Percentiles rank a stretch among this genome's conserved stretches.
Evolutionary conservation across 2,329 filamentous ascomycete species (phyloP).

Genomic region (Aspergillus sp.): DNA sequence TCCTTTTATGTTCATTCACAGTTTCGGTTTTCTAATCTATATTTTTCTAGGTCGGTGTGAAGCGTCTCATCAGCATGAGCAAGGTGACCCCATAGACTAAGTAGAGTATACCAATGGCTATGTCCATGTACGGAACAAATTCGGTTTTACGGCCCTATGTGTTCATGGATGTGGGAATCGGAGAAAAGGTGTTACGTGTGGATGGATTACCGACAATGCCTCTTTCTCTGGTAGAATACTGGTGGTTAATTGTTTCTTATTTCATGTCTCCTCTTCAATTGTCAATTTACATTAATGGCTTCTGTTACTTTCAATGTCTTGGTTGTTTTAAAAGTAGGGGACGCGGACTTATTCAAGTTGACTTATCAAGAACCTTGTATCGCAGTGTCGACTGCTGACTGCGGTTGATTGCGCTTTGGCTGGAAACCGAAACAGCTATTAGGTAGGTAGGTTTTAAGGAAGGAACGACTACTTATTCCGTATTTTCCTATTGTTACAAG

Average conservation of each 20-base stretch:
- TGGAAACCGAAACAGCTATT: too few species aligned
- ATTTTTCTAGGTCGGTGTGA: slow-evolving; percentile 64
- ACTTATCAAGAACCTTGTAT: too few species aligned
- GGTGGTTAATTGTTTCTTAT: neutral
- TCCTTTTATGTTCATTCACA: neutral
- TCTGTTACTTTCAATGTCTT: neutral
- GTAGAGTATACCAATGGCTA: neutral
- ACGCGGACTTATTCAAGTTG: neutral
- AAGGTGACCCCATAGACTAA: slow-evolving; percentile 63
- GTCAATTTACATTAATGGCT: slow-evolving; percentile 2
- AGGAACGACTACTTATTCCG: too few species aligned
- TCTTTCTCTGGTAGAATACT: neutral
- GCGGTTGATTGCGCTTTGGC: too few species aligned
- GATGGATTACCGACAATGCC: too few species aligned
- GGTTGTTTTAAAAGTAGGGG: neutral
- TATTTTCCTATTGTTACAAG: too few species aligned
- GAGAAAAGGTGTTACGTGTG: neutral
- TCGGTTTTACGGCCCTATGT: neutral
- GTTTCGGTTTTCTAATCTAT: neutral
- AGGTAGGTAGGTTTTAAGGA: too few species aligned
- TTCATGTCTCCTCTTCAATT: neutral
- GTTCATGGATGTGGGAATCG: neutral
- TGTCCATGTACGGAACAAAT: neutral
- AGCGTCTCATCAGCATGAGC: slow-evolving; percentile 77
- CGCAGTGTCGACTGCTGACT: too few species aligned